These are phyloP conservation scores for Thielaviopsis euricoi DNA, from an alignment of 2,329 filamentous ascomycete genomes.

Conservation along the genomic window DNA sequence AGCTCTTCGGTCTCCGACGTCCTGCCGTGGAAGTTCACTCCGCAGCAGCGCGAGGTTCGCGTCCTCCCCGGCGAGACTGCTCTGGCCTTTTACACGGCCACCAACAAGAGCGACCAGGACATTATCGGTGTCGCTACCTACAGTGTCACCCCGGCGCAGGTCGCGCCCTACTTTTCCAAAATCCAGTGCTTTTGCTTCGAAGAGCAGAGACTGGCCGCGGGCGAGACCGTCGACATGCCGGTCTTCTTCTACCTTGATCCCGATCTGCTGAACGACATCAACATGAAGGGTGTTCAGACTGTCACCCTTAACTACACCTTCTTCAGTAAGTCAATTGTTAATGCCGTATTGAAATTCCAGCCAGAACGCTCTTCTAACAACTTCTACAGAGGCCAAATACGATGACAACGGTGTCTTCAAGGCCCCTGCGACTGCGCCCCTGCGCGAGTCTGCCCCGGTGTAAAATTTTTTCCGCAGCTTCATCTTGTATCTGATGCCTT, in stretches of 20 bases:
- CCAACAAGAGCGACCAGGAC: constrained; percentile 75
- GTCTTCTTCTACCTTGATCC: constrained; percentile 99
- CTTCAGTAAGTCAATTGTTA: constrained; percentile 55
- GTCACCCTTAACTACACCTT: constrained; percentile 96
- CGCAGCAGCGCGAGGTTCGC: constrained; percentile 90
- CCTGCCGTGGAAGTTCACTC: constrained; percentile 91
- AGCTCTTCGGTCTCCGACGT: constrained; percentile 89
- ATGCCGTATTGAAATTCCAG: constrained; percentile 19
- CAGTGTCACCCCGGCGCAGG: constrained; percentile 88
- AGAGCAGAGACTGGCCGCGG: constrained; percentile 82
- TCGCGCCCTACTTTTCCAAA: constrained; percentile 96
- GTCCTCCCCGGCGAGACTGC: constrained; percentile 94
- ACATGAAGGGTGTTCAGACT: constrained; percentile 86
- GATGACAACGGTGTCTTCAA: constrained; percentile 30
- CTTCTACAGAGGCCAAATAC: constrained; percentile 26
- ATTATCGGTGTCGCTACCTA: constrained; percentile 98
- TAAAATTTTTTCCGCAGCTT: not conserved
- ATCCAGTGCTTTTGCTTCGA: constrained; percentile 99
- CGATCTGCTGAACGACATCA: constrained; percentile 78
- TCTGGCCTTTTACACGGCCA: constrained; percentile 92
- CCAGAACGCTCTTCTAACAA: not conserved
- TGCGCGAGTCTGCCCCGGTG: constrained; percentile 4
- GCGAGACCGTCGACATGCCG: constrained; percentile 97
- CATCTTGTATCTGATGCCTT: not conserved
- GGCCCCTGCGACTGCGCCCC: constrained; percentile 17